These are phyloP conservation scores for Xylaria multiplex DNA, from an alignment of 2,329 filamentous ascomycete species.

Conservation along the genomic window DNA sequence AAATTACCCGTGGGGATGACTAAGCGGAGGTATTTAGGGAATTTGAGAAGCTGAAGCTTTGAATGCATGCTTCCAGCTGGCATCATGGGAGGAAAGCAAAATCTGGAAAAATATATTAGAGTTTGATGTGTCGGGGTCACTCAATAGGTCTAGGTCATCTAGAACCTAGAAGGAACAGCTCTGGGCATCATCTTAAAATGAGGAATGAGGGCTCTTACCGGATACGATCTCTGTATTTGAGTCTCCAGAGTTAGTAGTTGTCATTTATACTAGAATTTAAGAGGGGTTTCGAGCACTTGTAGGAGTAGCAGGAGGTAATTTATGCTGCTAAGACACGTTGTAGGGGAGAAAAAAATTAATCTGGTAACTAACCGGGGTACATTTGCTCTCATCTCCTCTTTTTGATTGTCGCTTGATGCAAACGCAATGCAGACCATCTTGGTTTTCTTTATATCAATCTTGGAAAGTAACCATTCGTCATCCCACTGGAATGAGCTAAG, in stretches of 20 bases:
- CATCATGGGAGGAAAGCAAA: slow-evolving; percentile 86
- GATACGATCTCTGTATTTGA: slow-evolving; percentile 56
- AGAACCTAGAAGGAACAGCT: not conserved
- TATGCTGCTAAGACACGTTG: too few species aligned
- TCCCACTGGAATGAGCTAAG: slow-evolving; percentile 91
- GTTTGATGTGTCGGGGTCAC: not conserved
- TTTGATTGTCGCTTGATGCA: slow-evolving; percentile 62
- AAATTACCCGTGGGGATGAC: slow-evolving; percentile 90
- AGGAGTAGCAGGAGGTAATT: too few species aligned
- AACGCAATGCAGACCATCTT: slow-evolving; percentile 71
- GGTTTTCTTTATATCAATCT: slow-evolving; percentile 70
- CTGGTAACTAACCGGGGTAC: slow-evolving; percentile 49
- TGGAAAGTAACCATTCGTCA: slow-evolving; percentile 78
- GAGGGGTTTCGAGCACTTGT: too few species aligned
- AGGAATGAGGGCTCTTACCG: slow-evolving; percentile 42
- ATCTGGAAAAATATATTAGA: slow-evolving; percentile 49
- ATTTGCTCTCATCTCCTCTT: slow-evolving; percentile 60
- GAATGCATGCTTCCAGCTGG: slow-evolving; percentile 86
- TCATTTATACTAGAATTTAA: too few species aligned
- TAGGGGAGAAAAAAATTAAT: too few species aligned
- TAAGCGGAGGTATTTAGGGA: slow-evolving; percentile 76
- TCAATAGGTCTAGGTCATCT: not conserved
- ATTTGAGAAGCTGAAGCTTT: slow-evolving; percentile 91
- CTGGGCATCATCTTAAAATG: not conserved
- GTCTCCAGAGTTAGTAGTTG: too few species aligned